Conservation (phyloP, 73 alveolate species). For the Paramecium octaurelia region DNA sequence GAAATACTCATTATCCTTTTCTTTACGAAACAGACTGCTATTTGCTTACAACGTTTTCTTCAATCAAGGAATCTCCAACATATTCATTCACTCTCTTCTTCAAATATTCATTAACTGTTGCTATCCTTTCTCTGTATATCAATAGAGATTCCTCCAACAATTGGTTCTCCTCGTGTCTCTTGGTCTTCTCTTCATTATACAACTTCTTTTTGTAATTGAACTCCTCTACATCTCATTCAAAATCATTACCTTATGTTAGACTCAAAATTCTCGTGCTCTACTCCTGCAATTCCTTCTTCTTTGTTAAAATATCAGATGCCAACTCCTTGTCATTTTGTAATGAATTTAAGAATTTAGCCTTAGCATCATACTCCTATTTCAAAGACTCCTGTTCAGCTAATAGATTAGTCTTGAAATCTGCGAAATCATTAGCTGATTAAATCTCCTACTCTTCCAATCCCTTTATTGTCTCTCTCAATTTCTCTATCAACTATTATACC, state of each 20-base stretch:
- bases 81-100: conserved; percentile 42
- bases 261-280: conserved; percentile 2
- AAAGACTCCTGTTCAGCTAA: conserved; percentile 34
- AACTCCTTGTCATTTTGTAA: conserved; percentile 4
- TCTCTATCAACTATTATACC: not conserved
- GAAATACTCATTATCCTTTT: not conserved
- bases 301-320: not conserved
- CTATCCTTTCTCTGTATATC: conserved; percentile 9
- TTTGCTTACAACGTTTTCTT: conserved; percentile 3
- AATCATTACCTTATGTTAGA: not conserved
- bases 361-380: conserved; percentile 36
- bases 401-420: conserved; percentile 30
- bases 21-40: not conserved
- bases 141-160: conserved; percentile 7
- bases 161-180: conserved; percentile 31
- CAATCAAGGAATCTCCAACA: not conserved
- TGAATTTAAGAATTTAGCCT: conserved; percentile 27
- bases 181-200: not conserved
- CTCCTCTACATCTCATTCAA: not conserved
- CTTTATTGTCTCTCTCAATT: conserved; percentile 18
- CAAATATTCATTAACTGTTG: not conserved
- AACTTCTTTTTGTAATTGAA: not conserved
- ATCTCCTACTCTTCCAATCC: conserved; percentile 28
- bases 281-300: conserved; percentile 16
- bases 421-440: not conserved